Base-by-base conservation (phyloP, 2,329 filamentous ascomycete genomes). In the Colletotrichum limetticola region DNA sequence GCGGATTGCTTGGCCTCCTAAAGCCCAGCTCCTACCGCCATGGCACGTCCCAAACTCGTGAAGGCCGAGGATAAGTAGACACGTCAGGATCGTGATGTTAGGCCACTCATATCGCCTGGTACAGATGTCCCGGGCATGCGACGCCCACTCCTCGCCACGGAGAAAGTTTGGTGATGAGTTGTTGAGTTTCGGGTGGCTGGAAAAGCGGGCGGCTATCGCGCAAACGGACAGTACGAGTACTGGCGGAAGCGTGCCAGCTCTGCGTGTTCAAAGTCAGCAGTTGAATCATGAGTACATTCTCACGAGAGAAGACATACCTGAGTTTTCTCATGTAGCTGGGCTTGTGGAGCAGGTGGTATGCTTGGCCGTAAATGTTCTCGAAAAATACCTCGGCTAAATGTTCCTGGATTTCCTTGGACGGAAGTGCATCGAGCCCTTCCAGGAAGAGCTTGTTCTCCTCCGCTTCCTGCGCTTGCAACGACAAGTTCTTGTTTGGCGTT, bases 11-110 rank as follows among this genome's bases (percentile, higher is more conserved):
- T 97, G 95, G 1, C 97, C 97, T 22, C 95, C 95, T 75, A 98
- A 90, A 72, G 97, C 94, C 97, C 97, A 99, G 80, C 95, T 98
- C 76, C 96, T 90, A 16, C 95, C 96, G 70, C 97, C 97, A 80
- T 98, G 96, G 79, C 97, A 98, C 14, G 96, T 98, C 68, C 97
- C 97, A 78, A 98, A 98, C 79, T 98, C 96, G 80, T 99, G 96
- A 49, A 99, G 86, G 3, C 95, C 95, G 19, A 98, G 88, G 22
- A 98, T 90, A 9, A 98, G 83, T 74, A 98, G 92, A 59, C 96
- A 97, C 5, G 95, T 98, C 58, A 99, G 84, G 55, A 98, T 97
- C 2, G 96, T 98, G 75, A 98, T 97, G 80, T 98, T 98, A 1
- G 97, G 96, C 84, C 95, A 94, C 79, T 98, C 97, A 78, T 97